phyloP scores from a whole-genome alignment of 208 protist genomes.

The Cochliopodium minus region DNA sequence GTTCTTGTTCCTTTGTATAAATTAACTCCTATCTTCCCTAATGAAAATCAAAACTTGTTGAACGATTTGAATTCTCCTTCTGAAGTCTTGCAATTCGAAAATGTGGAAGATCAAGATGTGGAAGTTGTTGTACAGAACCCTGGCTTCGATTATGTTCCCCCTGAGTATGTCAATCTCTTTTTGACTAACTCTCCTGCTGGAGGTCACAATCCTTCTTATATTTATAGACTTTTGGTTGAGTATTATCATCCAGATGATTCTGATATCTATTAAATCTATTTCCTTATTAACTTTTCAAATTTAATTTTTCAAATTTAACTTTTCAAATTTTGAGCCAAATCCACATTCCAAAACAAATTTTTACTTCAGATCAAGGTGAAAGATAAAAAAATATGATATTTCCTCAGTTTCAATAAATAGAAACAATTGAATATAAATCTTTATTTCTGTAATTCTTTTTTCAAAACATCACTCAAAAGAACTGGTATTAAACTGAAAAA shows the following conservation, averaged over 20 bases:
- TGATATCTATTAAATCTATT: constrained; percentile 16
- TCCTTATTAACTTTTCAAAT: neutral
- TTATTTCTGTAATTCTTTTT: no score
- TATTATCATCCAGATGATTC: constrained; percentile 79
- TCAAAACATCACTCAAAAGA: no score
- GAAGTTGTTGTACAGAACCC: constrained; percentile 69
- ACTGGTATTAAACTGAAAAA: no score
- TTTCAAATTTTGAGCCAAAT: no score
- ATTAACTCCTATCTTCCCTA: constrained; percentile 80
- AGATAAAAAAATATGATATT: no score
- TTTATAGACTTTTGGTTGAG: constrained; percentile 81
- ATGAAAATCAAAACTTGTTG: constrained; percentile 67
- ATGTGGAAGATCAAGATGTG: constrained; percentile 26
- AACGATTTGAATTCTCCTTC: constrained; percentile 46
- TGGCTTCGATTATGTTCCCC: constrained; percentile 85
- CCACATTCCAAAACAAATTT: no score
- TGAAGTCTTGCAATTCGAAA: constrained; percentile 35
- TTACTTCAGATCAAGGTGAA: no score
- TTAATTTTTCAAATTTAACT: no score
- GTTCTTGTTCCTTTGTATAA: constrained; percentile 81
- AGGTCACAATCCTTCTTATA: constrained; percentile 76
- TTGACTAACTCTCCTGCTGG: constrained; percentile 69
- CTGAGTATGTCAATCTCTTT: constrained; percentile 82
- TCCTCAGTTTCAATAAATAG: no score
- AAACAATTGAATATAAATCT: no score